Percentiles rank a stretch among this genome's conserved stretches.
Conservation (phyloP, 2,329 filamentous ascomycete genomes). For the Neopestalotiopsis sp. region DNA sequence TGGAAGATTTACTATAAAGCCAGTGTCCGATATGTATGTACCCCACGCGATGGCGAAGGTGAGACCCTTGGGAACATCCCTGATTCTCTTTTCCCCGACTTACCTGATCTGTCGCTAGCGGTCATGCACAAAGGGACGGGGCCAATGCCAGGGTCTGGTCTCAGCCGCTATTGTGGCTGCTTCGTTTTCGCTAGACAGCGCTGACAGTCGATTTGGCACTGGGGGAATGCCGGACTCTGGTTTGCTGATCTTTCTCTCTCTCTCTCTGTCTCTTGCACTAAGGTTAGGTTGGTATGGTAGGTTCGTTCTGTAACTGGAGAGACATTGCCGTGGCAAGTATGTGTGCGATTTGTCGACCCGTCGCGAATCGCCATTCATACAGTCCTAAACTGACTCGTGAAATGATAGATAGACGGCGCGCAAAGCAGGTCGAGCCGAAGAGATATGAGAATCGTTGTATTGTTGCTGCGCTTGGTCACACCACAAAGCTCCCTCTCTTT, state of each 20-base stretch:
- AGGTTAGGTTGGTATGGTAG: no score
- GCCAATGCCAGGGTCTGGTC: not conserved
- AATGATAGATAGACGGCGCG: not conserved
- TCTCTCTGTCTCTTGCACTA: not conserved
- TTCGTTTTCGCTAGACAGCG: not conserved
- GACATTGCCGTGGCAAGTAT: not conserved
- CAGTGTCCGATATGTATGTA: not conserved
- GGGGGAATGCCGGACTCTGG: not conserved
- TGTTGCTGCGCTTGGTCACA: not conserved
- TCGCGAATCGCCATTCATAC: not conserved
- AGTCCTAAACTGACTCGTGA: not conserved
- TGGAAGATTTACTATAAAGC: no score
- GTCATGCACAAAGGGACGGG: constrained; percentile 11
- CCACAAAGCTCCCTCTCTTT: not conserved
- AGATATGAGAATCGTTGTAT: not conserved
- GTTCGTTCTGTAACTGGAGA: not conserved
- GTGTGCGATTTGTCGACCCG: not conserved
- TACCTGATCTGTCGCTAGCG: constrained; percentile 14
- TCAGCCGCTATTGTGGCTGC: not conserved
- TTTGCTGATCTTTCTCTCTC: not conserved
- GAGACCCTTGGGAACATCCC: not conserved
- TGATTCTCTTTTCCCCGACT: not conserved
- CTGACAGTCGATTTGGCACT: no score
- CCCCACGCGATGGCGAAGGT: constrained; percentile 8
- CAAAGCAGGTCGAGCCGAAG: not conserved